These are phyloP conservation scores for Aristolochia fimbriata DNA, from an alignment of 164 flowering plant genomes.

Conservation along the genomic window DNA sequence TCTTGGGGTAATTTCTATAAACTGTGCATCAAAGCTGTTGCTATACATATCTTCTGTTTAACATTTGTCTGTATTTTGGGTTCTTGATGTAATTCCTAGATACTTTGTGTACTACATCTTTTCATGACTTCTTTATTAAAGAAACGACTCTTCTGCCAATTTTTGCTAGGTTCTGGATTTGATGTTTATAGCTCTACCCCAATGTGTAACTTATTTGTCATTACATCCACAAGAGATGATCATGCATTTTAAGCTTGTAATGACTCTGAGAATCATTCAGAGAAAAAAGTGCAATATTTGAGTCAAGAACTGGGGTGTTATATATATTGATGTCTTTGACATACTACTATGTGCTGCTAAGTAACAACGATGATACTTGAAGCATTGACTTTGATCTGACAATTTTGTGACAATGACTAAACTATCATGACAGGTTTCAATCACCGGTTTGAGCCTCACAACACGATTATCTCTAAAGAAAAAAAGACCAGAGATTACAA, in stretches of 20 bases:
- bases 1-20: neutral
- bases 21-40: neutral
- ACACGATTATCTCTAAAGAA: too few species aligned
- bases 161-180: neutral
- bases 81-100: neutral
- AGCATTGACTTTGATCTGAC: too few species aligned
- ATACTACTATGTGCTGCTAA: too few species aligned
- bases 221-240: neutral
- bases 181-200: neutral
- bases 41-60: neutral
- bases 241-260: neutral
- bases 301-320: too few species aligned
- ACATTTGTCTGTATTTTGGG: conserved; percentile 2
- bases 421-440: too few species aligned
- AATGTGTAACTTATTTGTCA: neutral
- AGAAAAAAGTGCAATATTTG: too few species aligned
- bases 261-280: too few species aligned
- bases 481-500: too few species aligned
- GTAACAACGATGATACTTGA: too few species aligned
- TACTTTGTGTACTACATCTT: neutral
- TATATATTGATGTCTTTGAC: too few species aligned
- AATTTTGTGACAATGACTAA: too few species aligned
- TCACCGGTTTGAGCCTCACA: too few species aligned
- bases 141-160: neutral
- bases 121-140: neutral